Base-by-base conservation (phyloP, 2,329 filamentous ascomycete genomes). In the Rasamsonia emersonii region DNA sequence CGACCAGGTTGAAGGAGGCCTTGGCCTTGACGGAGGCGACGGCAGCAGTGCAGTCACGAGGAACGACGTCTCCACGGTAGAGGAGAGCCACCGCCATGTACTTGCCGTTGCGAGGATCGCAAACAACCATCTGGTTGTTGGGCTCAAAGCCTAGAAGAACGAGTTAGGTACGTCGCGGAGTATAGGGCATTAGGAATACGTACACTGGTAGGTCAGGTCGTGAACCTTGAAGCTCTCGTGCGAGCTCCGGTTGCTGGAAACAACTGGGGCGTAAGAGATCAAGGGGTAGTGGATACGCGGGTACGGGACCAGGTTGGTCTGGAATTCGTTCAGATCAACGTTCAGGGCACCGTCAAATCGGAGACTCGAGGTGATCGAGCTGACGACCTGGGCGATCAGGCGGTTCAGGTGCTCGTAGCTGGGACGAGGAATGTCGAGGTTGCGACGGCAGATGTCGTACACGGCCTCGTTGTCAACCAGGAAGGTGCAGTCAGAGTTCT, bases 161-260 rank as follows among this genome's bases (percentile, higher is more conserved):
- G 7, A 18, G 28, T 19, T 17, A 15, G 8, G 38, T 47, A 37
- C 10, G 34, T 19, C 16, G 14, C 16, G 7, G 8, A 9, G 17
- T 15, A 11, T 10, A 16, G 17, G 27, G 1, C n/a, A 16, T n/a
- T n/a, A n/a, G 15, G n/a, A 20, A 13, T 10, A 50, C 53, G 15
- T 62, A 76, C 74, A 77, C 54, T 79, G 74, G 50, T 76, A 70
- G 41, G 76, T 79, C 44, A 80, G 60, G 41, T 91, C 85, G 41
- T 77, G 73, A 34, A 86, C 79, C 70, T 85, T 86, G 76, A 88
- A 88, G 68, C 81, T 85, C 69, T 91, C 84, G 55, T 91, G 84
- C 28, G 78, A 75, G 61, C 81, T 85, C 73, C 83, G 84, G 67
- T 73, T 70, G 37, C 77, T 75, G 18, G 70, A 74, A 37, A 79